Percentiles rank a stretch among this genome's conserved stretches.
phyloP scores from a whole-genome alignment of 83 land plant genomes.

The Picea abies region DNA sequence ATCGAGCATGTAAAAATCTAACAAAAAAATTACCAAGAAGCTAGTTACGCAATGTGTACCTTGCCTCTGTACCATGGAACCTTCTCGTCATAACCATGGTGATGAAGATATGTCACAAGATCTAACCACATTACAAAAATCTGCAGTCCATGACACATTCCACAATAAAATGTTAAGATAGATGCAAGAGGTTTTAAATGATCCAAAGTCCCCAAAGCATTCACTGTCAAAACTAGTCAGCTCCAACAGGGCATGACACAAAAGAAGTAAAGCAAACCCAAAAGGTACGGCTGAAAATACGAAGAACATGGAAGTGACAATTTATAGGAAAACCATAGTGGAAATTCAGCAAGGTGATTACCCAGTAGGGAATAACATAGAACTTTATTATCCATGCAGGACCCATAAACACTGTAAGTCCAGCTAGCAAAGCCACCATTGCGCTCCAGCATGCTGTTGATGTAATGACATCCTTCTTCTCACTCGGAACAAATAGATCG shows the following conservation, averaged over 20 bases:
- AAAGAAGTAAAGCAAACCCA: constrained; percentile 3
- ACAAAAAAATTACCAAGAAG: neutral
- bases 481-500: constrained; percentile 63
- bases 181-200: neutral
- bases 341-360: constrained; percentile 18
- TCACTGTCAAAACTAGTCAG: neutral
- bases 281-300: neutral
- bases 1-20: neutral
- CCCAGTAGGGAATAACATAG: constrained; percentile 81
- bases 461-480: constrained; percentile 64
- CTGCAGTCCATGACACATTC: constrained; percentile 28
- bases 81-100: constrained; percentile 88
- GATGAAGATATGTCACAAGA: no score
- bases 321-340: neutral
- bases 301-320: neutral
- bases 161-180: neutral
- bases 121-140: constrained; percentile 82
- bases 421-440: constrained; percentile 56
- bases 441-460: constrained; percentile 82
- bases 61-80: constrained; percentile 97
- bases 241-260: neutral
- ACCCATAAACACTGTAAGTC: constrained; percentile 41
- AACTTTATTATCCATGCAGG: constrained; percentile 72
- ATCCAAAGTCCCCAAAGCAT: neutral
- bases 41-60: constrained; percentile 34